Percentiles rank a stretch among this genome's conserved stretches.
Evolutionary conservation across 257 asterid species (phyloP).

Genomic region (Ballota nigra): DNA sequence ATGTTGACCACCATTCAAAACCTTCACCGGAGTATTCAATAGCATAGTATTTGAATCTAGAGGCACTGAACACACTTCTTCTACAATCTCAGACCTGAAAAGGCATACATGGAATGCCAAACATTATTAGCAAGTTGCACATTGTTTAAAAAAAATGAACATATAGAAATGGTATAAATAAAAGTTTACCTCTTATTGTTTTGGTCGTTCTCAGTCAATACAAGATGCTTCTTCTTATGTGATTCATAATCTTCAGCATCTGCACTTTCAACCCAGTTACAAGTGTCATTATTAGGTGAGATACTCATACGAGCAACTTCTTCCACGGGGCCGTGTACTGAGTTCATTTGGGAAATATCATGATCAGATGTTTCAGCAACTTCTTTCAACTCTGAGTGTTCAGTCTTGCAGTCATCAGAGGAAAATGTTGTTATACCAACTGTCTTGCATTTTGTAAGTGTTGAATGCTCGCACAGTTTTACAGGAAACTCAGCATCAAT

Average conservation of each 20-base stretch:
- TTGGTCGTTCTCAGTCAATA: constrained; percentile 36
- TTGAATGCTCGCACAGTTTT: constrained; percentile 33
- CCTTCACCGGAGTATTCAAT: constrained; percentile 43
- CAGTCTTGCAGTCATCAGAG: constrained; percentile 36
- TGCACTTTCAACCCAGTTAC: constrained; percentile 17
- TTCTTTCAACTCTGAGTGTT: constrained; percentile 30
- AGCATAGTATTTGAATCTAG: constrained; percentile 33
- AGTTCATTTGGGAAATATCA: constrained; percentile 30
- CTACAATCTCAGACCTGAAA: constrained; percentile 44
- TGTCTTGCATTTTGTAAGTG: constrained; percentile 22
- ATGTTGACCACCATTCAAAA: constrained; percentile 23
- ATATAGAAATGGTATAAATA: neutral
- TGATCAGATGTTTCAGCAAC: constrained; percentile 37
- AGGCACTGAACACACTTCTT: constrained; percentile 36
- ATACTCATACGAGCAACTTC: constrained; percentile 31
- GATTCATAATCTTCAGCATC: constrained; percentile 39
- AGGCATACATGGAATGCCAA: constrained; percentile 10
- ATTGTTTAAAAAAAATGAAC: neutral
- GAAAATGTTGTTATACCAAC: constrained; percentile 28
- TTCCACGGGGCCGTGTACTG: constrained; percentile 31
- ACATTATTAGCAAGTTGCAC: neutral
- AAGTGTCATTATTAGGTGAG: constrained; percentile 30
- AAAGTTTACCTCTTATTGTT: constrained; percentile 45
- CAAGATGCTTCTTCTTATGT: constrained; percentile 25
- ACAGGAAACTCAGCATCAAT: constrained; percentile 28